Conservation (phyloP, 2,329 filamentous ascomycete genomes). For the Teratosphaeria gauchensis region DNA sequence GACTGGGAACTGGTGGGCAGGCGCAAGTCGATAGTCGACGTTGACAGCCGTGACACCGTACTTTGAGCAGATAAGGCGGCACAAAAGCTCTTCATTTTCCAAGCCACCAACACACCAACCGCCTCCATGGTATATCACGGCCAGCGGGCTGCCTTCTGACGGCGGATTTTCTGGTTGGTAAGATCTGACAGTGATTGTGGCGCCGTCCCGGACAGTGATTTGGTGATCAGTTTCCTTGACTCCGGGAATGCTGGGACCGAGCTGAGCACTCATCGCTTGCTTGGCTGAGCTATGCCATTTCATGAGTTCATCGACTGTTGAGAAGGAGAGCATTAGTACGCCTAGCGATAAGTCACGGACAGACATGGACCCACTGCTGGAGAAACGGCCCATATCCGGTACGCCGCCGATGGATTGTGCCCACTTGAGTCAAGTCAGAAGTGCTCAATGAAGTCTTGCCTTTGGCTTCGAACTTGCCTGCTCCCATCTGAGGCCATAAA, state of each 20-base stretch:
- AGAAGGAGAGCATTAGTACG: neutral
- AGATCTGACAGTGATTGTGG: slow-evolving; percentile 23
- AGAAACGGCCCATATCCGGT: slow-evolving; percentile 19
- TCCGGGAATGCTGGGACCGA: slow-evolving; percentile 7
- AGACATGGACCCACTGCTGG: slow-evolving; percentile 6
- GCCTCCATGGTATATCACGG: slow-evolving; percentile 17
- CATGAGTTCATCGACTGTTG: slow-evolving; percentile 4
- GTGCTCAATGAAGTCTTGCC: neutral
- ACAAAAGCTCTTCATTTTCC: slow-evolving; percentile 34
- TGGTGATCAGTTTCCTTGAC: slow-evolving; percentile 32
- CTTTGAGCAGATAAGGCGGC: slow-evolving; percentile 29
- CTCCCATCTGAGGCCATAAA: neutral
- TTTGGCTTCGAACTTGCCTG: neutral
- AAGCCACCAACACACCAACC: slow-evolving; percentile 32
- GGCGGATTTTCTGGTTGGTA: slow-evolving; percentile 16
- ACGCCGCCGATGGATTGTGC: slow-evolving; percentile 6
- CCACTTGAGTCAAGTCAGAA: slow-evolving; percentile 1
- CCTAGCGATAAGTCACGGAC: neutral
- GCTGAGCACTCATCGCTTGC: slow-evolving; percentile 7
- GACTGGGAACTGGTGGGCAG: slow-evolving; percentile 41
- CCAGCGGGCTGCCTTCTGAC: slow-evolving; percentile 12
- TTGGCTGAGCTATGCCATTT: slow-evolving; percentile 13
- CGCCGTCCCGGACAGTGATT: slow-evolving; percentile 27
- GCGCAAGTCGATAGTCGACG: slow-evolving; percentile 44
- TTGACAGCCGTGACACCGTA: slow-evolving; percentile 36